These are phyloP conservation scores for Flaveria ramosissima DNA, from an alignment of 129 eudicot genomes.

Conservation along the genomic window DNA sequence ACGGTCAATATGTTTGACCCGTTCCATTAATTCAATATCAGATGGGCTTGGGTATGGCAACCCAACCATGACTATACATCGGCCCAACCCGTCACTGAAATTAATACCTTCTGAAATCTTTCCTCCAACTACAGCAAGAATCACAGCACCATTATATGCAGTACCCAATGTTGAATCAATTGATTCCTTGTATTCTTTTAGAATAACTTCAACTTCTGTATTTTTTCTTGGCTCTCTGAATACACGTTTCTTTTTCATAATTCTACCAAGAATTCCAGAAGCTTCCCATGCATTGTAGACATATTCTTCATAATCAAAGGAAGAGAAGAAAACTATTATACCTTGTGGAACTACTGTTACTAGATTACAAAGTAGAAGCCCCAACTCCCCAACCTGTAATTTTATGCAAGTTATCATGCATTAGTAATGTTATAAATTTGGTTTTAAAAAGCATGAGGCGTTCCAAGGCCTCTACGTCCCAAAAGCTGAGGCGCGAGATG, in stretches of 20 bases:
- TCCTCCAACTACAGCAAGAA: slow-evolving; percentile 94
- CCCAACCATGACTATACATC: slow-evolving; percentile 98
- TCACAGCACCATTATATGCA: slow-evolving; percentile 62
- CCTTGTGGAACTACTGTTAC: slow-evolving; percentile 76
- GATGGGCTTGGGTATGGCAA: slow-evolving; percentile 95
- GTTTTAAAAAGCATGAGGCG: neutral
- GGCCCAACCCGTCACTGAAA: slow-evolving; percentile 92
- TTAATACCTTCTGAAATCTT: slow-evolving; percentile 98
- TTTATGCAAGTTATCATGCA: slow-evolving; percentile 27
- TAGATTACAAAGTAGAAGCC: slow-evolving; percentile 78
- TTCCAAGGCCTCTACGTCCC: too few relatives aligned
- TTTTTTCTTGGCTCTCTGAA: slow-evolving; percentile 89
- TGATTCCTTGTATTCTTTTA: slow-evolving; percentile 79
- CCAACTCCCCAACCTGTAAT: slow-evolving; percentile 83
- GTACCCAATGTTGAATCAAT: slow-evolving; percentile 43
- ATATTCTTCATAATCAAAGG: slow-evolving; percentile 77
- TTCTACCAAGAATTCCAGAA: slow-evolving; percentile 71
- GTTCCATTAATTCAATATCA: slow-evolving; percentile 83
- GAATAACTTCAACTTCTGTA: slow-evolving; percentile 70
- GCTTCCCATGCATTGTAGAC: slow-evolving; percentile 76
- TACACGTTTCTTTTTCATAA: slow-evolving; percentile 67
- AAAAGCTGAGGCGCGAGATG: too few relatives aligned
- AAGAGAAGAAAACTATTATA: slow-evolving; percentile 83
- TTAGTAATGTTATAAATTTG: neutral
- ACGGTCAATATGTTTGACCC: slow-evolving; percentile 87